These are phyloP conservation scores for Aspergillus ellipticus DNA, from an alignment of 495 filamentous ascomycete species.

Conservation along the genomic window DNA sequence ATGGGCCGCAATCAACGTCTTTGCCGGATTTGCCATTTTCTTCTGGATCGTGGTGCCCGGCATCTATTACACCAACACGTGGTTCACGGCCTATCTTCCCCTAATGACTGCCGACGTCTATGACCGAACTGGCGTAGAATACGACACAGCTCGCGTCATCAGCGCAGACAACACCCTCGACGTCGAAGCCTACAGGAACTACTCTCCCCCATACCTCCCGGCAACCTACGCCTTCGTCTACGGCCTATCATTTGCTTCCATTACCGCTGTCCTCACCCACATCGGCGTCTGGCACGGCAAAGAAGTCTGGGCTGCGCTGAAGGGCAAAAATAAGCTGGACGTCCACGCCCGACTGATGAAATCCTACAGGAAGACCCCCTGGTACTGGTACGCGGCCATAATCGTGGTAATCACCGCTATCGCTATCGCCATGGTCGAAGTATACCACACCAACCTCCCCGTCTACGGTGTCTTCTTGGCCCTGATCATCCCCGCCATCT, in stretches of 20 bases:
- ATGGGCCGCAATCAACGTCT: slow-evolving; percentile 55
- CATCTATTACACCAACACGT: slow-evolving; percentile 38
- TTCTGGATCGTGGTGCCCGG: slow-evolving; percentile 32
- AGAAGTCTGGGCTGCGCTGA: slow-evolving; percentile 49
- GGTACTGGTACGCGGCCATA: slow-evolving; percentile 69
- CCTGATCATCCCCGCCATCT: slow-evolving; percentile 58
- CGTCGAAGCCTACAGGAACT: slow-evolving; percentile 65
- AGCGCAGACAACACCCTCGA: slow-evolving; percentile 70
- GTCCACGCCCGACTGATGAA: slow-evolving; percentile 55
- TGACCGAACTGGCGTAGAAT: slow-evolving; percentile 75
- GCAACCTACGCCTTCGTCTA: slow-evolving; percentile 82
- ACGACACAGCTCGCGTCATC: slow-evolving; percentile 72
- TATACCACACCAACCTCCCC: slow-evolving; percentile 56
- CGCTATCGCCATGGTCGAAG: slow-evolving; percentile 59
- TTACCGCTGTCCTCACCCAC: slow-evolving; percentile 63
- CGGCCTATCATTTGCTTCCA: slow-evolving; percentile 75
- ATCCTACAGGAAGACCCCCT: slow-evolving; percentile 57
- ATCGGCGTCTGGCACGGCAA: slow-evolving; percentile 57
- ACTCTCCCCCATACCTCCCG: slow-evolving; percentile 75
- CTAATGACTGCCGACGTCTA: slow-evolving; percentile 55
- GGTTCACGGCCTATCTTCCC: slow-evolving; percentile 39
- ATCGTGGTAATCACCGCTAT: slow-evolving; percentile 71
- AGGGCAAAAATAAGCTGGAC: slow-evolving; percentile 52
- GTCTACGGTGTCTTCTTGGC: slow-evolving; percentile 76
- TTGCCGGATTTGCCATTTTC: slow-evolving; percentile 35